Conservation (phyloP, 2,329 filamentous ascomycete species). For the Aschersonia sp. region DNA sequence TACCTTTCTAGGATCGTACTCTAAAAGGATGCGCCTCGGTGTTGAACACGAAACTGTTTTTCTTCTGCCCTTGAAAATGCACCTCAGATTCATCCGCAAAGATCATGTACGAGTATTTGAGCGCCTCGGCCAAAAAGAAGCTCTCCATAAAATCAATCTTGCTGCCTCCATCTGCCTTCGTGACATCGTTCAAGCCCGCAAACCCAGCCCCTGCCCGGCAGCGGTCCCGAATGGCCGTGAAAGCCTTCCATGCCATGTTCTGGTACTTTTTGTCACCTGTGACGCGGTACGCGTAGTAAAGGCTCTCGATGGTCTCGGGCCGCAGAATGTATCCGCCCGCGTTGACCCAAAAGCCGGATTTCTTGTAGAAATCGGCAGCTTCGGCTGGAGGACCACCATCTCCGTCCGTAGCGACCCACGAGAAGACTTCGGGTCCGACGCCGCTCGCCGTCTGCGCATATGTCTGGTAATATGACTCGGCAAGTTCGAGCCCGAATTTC, state of each 20-base stretch:
- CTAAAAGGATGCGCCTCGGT: slow-evolving; percentile 32
- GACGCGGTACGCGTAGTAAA: slow-evolving; percentile 75
- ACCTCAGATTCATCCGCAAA: slow-evolving; percentile 42
- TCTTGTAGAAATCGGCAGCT: slow-evolving; percentile 56
- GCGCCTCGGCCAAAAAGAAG: slow-evolving; percentile 75
- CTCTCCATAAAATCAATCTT: slow-evolving; percentile 65
- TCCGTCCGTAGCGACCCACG: slow-evolving; percentile 36
- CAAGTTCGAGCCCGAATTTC: slow-evolving; percentile 58
- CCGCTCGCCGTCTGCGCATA: slow-evolving; percentile 56
- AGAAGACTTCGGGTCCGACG: slow-evolving; percentile 64
- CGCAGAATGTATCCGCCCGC: slow-evolving; percentile 47
- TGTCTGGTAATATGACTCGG: slow-evolving; percentile 58
- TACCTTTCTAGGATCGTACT: slow-evolving; percentile 4
- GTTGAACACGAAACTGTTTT: slow-evolving; percentile 34
- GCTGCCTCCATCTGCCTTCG: slow-evolving; percentile 41
- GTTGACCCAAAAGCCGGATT: slow-evolving; percentile 14
- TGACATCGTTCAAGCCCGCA: slow-evolving; percentile 52
- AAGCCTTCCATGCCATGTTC: slow-evolving; percentile 74
- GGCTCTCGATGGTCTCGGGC: slow-evolving; percentile 70
- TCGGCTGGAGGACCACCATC: slow-evolving; percentile 28
- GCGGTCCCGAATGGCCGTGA: slow-evolving; percentile 50
- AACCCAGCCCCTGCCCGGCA: slow-evolving; percentile 53
- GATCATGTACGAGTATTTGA: slow-evolving; percentile 74
- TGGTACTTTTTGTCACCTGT: slow-evolving; percentile 64
- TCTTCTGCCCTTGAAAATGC: slow-evolving; percentile 32